Conservation (phyloP, 1,284 basidiomycete species). For the Tilletia setariae region DNA sequence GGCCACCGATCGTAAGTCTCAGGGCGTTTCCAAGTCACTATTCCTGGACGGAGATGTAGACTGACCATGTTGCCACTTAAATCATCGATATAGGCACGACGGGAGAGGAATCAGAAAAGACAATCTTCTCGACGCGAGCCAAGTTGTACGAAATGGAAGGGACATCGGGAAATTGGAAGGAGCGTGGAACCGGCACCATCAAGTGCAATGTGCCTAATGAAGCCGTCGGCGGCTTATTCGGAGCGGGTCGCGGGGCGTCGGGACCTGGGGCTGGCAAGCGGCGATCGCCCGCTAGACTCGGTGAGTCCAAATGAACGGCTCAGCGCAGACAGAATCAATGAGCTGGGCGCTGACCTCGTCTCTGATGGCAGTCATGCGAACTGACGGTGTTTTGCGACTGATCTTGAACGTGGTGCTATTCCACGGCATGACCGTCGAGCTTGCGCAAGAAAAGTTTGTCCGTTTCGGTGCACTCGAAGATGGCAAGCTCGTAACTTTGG, state of each 20-base stretch:
- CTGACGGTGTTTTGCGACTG: constrained; percentile 81
- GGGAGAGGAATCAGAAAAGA: constrained; percentile 87
- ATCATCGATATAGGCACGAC: constrained; percentile 65
- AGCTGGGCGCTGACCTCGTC: background rate
- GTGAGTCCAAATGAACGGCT: background rate
- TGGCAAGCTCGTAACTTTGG: constrained; percentile 43
- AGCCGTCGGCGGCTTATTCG: constrained; percentile 32
- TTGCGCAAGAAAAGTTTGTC: constrained; percentile 64
- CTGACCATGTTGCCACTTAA: background rate
- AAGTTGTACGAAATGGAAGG: constrained; percentile 70
- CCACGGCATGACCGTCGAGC: constrained; percentile 73
- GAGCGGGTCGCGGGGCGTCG: constrained; percentile 68
- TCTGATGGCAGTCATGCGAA: constrained; percentile 75
- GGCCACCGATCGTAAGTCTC: background rate
- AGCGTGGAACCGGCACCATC: constrained; percentile 77
- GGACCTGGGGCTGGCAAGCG: background rate
- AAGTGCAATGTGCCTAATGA: constrained; percentile 69
- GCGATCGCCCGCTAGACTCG: background rate
- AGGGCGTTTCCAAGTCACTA: background rate
- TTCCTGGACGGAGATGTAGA: background rate
- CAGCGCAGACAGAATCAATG: background rate
- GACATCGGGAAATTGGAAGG: constrained; percentile 72
- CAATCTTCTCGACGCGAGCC: constrained; percentile 75
- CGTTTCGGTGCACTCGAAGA: constrained; percentile 48
- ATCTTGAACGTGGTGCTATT: constrained; percentile 83